Evolutionary conservation across 2,329 filamentous ascomycete species (phyloP).

Genomic region (Trichoderma simmonsii): DNA sequence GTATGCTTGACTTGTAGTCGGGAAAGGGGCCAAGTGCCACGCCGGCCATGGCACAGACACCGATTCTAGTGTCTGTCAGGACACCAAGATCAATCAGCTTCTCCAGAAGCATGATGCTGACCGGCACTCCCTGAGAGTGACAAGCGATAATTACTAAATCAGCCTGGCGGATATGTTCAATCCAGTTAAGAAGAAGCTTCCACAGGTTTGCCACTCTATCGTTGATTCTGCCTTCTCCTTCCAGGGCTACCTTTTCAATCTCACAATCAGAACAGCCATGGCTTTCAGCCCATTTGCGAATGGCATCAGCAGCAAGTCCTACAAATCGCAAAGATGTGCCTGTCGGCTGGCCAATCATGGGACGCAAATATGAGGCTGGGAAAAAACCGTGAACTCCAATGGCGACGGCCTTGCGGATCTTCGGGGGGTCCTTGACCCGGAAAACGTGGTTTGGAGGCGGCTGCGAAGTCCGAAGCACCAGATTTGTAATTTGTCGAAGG

Average conservation of each 20-base stretch:
- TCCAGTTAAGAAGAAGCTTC: conserved; percentile 93
- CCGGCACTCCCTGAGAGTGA: conserved; percentile 93
- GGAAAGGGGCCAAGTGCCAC: conserved; percentile 91
- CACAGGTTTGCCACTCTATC: conserved; percentile 90
- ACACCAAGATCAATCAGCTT: conserved; percentile 91
- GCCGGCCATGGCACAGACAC: conserved; percentile 85
- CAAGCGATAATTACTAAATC: conserved; percentile 92
- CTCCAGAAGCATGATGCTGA: conserved; percentile 85
- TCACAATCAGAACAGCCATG: conserved; percentile 72
- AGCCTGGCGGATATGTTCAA: conserved; percentile 80
- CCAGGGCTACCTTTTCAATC: conserved; percentile 89
- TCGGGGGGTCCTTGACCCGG: conserved; percentile 64
- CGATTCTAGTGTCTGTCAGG: conserved; percentile 71
- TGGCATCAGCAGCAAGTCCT: conserved; percentile 78
- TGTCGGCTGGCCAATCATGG: conserved; percentile 89
- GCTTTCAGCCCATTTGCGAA: conserved; percentile 75
- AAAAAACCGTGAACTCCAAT: conserved; percentile 96
- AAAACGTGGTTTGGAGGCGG: conserved; percentile 67
- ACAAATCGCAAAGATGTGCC: conserved; percentile 94
- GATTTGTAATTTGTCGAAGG: conserved; percentile 60
- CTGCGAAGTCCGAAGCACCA: conserved; percentile 56
- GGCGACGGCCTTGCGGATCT: conserved; percentile 79
- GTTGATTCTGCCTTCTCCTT: conserved; percentile 88
- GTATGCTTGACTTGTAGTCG: conserved; percentile 83
- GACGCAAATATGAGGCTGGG: conserved; percentile 80